Evolutionary conservation across 2,329 filamentous ascomycete species (phyloP).

Genomic region (Coleophoma eucalyptorum): DNA sequence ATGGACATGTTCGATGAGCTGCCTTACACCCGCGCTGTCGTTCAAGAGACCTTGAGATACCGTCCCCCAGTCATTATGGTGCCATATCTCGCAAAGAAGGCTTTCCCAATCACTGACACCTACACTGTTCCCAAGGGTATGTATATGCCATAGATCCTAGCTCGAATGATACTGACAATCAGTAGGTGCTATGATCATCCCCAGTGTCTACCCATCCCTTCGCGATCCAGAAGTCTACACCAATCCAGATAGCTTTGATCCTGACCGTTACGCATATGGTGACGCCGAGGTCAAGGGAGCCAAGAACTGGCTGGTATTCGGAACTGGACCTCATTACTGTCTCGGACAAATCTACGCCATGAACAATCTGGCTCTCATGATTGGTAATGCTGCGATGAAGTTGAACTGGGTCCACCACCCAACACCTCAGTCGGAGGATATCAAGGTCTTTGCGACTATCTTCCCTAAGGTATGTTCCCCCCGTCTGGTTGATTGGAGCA

Average conservation of each 20-base stretch:
- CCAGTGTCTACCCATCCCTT: conserved; percentile 83
- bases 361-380: conserved; percentile 81
- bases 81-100: conserved; percentile 90
- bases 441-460: conserved; percentile 97
- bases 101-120: conserved; percentile 81
- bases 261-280: conserved; percentile 86
- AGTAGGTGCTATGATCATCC: conserved; percentile 84
- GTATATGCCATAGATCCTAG: conserved; percentile 12
- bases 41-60: conserved; percentile 89
- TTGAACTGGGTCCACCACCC: conserved; percentile 89
- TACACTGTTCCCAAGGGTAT: conserved; percentile 90
- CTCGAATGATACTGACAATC: conserved; percentile 6
- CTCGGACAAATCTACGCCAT: conserved; percentile 90
- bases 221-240: conserved; percentile 92
- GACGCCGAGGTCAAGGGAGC: conserved; percentile 73
- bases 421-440: conserved; percentile 83
- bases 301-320: conserved; percentile 98
- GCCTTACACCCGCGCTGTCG: conserved; percentile 85
- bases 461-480: conserved; percentile 78
- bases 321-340: conserved; percentile 94
- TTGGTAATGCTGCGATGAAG: conserved; percentile 83
- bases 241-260: conserved; percentile 83
- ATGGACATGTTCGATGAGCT: conserved; percentile 88
- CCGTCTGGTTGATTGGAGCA: conserved; percentile 6
- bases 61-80: conserved; percentile 97